These are phyloP conservation scores for Aspergillus intermedius DNA, from an alignment of 2,329 filamentous ascomycete species.

Conservation along the genomic window DNA sequence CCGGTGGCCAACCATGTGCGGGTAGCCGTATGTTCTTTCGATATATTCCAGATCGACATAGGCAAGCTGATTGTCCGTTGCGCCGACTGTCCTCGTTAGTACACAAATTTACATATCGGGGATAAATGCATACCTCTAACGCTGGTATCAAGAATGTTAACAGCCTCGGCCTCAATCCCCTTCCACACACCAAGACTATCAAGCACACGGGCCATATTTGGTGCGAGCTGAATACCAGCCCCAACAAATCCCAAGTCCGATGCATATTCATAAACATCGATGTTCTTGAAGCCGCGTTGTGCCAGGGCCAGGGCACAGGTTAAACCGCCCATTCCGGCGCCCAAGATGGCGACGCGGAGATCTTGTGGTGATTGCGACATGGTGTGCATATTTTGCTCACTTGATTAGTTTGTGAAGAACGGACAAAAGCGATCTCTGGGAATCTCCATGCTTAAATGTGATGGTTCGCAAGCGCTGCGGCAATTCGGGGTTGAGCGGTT, in stretches of 20 bases:
- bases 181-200: conserved; percentile 66
- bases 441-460: not conserved
- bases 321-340: conserved; percentile 68
- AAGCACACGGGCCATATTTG: conserved; percentile 71
- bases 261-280: conserved; percentile 67
- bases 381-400: not conserved
- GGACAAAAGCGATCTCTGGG: not conserved
- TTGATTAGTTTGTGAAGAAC: not conserved
- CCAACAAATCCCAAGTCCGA: conserved; percentile 71
- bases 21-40: conserved; percentile 60
- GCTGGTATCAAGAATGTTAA: conserved; percentile 62
- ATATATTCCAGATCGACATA: conserved; percentile 65
- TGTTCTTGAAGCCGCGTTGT: conserved; percentile 65
- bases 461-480: not conserved
- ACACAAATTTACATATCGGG: not conserved
- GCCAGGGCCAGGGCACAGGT: conserved; percentile 64
- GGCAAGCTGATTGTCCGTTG: conserved; percentile 60
- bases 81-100: conserved; percentile 47
- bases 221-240: conserved; percentile 74
- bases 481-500: not conserved
- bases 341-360: conserved; percentile 39
- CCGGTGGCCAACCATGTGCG: conserved; percentile 73
- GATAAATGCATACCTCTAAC: conserved; percentile 52
- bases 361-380: conserved; percentile 22
- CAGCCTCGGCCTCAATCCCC: conserved; percentile 62